Evolutionary conservation across 139 green algal genomes (phyloP), one percentile per base, ranked within the genome.

Genomic region (Diplosphaera chodatii): DNA sequence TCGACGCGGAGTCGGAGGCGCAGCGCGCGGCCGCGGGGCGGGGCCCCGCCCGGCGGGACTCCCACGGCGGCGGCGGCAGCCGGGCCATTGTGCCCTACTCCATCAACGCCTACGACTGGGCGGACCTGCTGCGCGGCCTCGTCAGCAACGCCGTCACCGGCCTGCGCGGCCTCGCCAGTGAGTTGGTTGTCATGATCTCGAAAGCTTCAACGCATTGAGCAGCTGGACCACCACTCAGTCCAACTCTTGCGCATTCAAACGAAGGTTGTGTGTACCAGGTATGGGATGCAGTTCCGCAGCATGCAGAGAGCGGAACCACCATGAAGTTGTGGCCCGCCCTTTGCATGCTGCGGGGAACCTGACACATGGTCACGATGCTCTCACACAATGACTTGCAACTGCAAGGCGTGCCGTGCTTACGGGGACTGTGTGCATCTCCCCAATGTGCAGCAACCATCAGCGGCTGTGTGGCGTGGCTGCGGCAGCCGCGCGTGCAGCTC

Each of bases 101-200:
- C n/a, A 68, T 79, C 40, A 79, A 79, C 68, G 66, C 56, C 5
- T 31, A 72, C 3, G 68, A 79, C 48, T 79, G 74, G 74, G 74
- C 74, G 41, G 41, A 74, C 31, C 68, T 79, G 1, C 62, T 63
- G 68, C 40, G 64, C 1, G 29, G 41, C 3, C 32, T 79, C 3
- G 32, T 67, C 15, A 23, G 27, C 6, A 27, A 22, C 62, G 48
- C 48, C 48, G 48, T 59, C 48, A 59, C 48, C 48, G 18, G 48
- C 48, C 48, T 59, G 48, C 48, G 48, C 48, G 48, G 48, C 13
- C 4, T 59, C 48, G 48, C 48, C 22, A n/a, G 48, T 59, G 48
- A 59, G 37, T 48, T 48, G 37, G 10, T 48, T 10, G 10, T 48
- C 37, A 48, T 48, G n/a, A n/a, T n/a, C n/a, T n/a, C n/a, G n/a